Evolutionary conservation across 257 asterid genomes (phyloP).

Genomic region (Solanum corneliomulleri): DNA sequence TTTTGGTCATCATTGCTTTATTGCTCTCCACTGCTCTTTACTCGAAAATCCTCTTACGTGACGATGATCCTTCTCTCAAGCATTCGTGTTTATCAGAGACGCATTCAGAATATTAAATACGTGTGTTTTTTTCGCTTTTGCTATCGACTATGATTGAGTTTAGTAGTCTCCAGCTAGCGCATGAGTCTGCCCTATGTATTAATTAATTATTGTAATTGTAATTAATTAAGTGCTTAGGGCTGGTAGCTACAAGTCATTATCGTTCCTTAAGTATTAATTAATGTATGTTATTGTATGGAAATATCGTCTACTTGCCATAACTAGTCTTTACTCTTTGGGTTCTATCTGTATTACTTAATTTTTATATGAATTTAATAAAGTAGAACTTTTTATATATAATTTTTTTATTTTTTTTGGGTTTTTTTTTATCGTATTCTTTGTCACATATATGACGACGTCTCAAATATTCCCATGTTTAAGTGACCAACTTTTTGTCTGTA

Average conservation of each 20-base stretch:
- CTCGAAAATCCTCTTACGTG: slow-evolving; percentile 22
- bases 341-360: not conserved
- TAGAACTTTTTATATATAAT: not conserved
- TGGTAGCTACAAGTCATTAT: not conserved
- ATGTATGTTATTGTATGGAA: not conserved
- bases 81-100: not conserved
- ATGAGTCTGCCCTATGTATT: not conserved
- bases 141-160: not conserved
- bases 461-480: not conserved
- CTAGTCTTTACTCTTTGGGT: not conserved
- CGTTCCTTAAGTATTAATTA: not conserved
- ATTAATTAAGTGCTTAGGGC: not conserved
- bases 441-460: not conserved
- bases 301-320: not conserved
- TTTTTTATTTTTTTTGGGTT: not conserved
- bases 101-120: not conserved
- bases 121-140: not conserved
- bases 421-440: not conserved
- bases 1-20: slow-evolving; percentile 21
- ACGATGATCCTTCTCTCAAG: slow-evolving; percentile 21
- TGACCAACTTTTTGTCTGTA: not conserved
- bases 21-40: slow-evolving; percentile 24
- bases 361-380: not conserved
- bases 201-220: not conserved
- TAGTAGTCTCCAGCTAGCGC: not conserved